Evolutionary conservation across 2,329 filamentous ascomycete species (phyloP), one percentile per base, ranked within the genome.

Genomic region (Penicillium hesseltinei): DNA sequence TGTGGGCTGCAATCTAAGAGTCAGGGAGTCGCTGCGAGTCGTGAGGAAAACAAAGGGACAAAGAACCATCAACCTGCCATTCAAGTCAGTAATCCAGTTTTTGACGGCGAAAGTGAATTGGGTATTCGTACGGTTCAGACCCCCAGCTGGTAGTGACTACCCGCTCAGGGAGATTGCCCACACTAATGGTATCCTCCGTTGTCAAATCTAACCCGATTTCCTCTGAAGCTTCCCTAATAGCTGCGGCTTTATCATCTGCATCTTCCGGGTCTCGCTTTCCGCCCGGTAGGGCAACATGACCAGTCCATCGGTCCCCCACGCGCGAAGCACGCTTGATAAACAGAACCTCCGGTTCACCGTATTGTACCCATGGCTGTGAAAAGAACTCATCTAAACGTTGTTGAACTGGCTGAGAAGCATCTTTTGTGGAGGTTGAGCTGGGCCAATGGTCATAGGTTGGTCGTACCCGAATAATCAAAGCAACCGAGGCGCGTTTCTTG

Each of bases 271-370:
- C 87, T 61, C 85, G 76, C 66, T 86, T 87, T 2, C 87, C 87
- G 23, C 87, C 87, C 0, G 87, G 87, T 4, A 89, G 73, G 0
- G 87, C 87, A 56, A 89, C 82, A 75, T 90, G 87, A 3, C 83
- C 82, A 1, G 85, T 88, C 87, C 87, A 90, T 56, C 86, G 78
- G 70, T 90, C 87, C 8, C 86, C 86, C 54, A 81, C 78, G 38
- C 87, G 78, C 4, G 85, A 81, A 3, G 87, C 84, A 45, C 87
- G 78, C 69, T 89, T 90, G 71, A 90, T 90, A 70, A 89, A 89
- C 4, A 89, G 77, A n/a, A 86, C 77, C 70, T 90, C 87, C 0
- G 87, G 83, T 59, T 87, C 83, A 25, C 86, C 86, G 69, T 87
- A 74, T 62, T 82, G 80, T 7, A 88, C 85, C 87, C 87, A 90